Base-by-base conservation (phyloP, 495 filamentous ascomycete genomes). In the Xylaria grammica region DNA sequence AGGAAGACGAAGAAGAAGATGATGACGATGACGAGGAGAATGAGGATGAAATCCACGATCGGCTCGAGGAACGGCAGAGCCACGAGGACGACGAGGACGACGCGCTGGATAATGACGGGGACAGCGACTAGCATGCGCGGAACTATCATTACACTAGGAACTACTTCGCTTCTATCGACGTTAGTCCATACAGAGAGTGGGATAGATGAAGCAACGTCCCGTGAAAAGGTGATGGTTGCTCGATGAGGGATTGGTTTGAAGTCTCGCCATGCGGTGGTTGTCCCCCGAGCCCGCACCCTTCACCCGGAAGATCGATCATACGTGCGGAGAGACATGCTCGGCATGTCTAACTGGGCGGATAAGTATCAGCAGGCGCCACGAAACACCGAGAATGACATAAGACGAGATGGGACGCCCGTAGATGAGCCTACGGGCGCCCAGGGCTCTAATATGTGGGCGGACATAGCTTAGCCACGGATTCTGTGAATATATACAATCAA, bases 41-140 rank as follows among this genome's bases (percentile, higher is more conserved):
- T 10, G 78, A 76, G 9, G 77, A 74, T n/a, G 73, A 75, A 13
- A 77, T 74, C 38, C 70, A 72, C 15, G 74, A 76, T 40, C 68
- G 69, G 5, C 76, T 79, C 1, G 81, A 82, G 38, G 79, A 79
- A n/a, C 77, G 81, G 6, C 74, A 60, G 70, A 44, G 79, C 20
- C 75, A 72, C 19, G 81, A 81, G 29, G 52, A 62, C 7, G 84
- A 89, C 19, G 84, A 88, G 62, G 84, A 90, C 66, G 87, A 90
- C 69, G 86, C 86, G 17, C 80, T 89, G 36, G 88, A 91, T 71
- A 81, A 85, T 72, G 78, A 85, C 60, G 85, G 86, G 36, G 80
- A 81, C 53, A 86, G 84, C 58, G 83, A 86, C 36, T 86, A 75
- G 74, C 10, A 32, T 32, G 26, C 11, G 44, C 10, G 20, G 17